Base-by-base conservation (phyloP, 2,329 filamentous ascomycete species). In the Aspergillus phoenicis region DNA sequence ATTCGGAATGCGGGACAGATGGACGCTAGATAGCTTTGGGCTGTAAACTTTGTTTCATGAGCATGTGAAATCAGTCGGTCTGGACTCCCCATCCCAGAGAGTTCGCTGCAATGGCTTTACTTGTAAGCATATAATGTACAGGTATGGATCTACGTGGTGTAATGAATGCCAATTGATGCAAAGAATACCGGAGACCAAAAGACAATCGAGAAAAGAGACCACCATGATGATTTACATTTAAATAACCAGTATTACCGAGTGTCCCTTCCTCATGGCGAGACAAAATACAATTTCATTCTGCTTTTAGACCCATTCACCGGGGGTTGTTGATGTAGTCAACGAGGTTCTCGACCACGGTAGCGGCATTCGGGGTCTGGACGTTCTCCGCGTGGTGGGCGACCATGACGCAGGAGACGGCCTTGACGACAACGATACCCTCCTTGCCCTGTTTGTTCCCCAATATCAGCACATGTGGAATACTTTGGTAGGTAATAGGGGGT, bases 381-480 rank as follows among this genome's bases (percentile, higher is more conserved):
- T 77, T 77, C 77, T 96, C 91, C 68, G 83, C 84, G 84, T 98
- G 92, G 83, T 97, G 92, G 69, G 87, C 90, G 76, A 99, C 81
- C 75, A 99, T 86, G 77, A 98, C 88, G 69, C 93, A 91, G 81
- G 96, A 89, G 73, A 85, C 89, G 72, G 94, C 96, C 84, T 96
- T 96, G 80, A 89, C 88, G 71, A 95, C 86, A 74, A 89, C 84
- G 72, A 97, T 80, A 67, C 95, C 95, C 75, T 89, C 86, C 76
- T 89, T 91, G 70, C 91, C 92, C 89, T 91, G 64, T 66, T 67
- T 43, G 20, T 28, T 43, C 48, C 24, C 30, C 15, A 28, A 51
- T 38, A n/a, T 61, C 52, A 59, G 57, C 51, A 36, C 10, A 64
- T 60, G 22, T 36, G 41, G 7, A 59, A 59, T 58, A 11, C n/a